phyloP scores from a whole-genome alignment of 768 basidiomycete species.

The Pilatotrama ljubarskyi region DNA sequence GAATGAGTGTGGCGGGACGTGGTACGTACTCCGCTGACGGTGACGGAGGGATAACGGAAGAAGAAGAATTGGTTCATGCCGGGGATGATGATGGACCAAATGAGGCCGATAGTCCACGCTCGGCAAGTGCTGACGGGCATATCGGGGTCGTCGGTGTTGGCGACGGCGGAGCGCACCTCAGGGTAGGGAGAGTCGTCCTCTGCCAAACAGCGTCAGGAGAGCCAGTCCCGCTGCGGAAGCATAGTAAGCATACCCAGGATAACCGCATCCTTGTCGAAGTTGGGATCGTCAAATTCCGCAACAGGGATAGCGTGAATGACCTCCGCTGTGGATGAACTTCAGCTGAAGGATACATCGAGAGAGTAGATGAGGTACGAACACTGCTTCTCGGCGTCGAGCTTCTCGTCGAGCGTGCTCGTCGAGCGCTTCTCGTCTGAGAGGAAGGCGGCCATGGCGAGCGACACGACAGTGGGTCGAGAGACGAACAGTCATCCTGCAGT shows the following conservation, averaged over 20 bases:
- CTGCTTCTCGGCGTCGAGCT: constrained; percentile 27
- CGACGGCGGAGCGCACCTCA: constrained; percentile 52
- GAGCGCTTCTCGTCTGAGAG: constrained; percentile 18
- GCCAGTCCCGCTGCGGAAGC: not conserved
- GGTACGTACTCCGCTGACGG: constrained; percentile 28
- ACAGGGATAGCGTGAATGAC: constrained; percentile 18
- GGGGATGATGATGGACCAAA: constrained; percentile 60
- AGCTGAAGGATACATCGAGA: not conserved
- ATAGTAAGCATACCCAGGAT: constrained; percentile 22
- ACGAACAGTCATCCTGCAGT: not conserved
- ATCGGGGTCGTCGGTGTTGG: constrained; percentile 47
- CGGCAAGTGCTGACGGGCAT: constrained; percentile 41
- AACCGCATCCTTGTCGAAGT: constrained; percentile 33
- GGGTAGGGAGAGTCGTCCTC: constrained; percentile 55
- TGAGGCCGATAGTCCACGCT: constrained; percentile 39
- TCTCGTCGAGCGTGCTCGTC: constrained; percentile 24
- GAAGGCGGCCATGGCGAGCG: constrained; percentile 8
- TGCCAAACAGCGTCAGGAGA: not conserved
- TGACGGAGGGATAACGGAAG: constrained; percentile 59
- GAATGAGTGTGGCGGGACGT: not conserved
- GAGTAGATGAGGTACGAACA: not conserved
- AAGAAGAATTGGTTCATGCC: constrained; percentile 82
- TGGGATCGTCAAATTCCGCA: constrained; percentile 36
- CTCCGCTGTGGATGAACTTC: not conserved
- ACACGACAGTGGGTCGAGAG: constrained; percentile 10